Evolutionary conservation across 495 filamentous ascomycete genomes (phyloP).

Genomic region (Patellaria atrata): DNA sequence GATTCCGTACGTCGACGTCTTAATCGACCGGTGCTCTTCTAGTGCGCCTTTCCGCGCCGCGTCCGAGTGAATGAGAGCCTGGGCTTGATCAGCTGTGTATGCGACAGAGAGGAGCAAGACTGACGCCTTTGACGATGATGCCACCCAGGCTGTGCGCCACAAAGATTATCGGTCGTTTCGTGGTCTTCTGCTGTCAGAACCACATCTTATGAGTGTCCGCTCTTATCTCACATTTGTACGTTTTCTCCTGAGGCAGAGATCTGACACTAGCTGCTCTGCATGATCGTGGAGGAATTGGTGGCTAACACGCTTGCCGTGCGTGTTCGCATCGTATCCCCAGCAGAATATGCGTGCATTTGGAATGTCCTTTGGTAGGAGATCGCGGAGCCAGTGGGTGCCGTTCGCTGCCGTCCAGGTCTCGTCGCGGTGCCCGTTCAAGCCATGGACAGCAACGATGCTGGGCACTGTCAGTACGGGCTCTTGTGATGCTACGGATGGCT

Average conservation of each 20-base stretch:
- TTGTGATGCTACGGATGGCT: constrained; percentile 8
- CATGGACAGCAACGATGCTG: constrained; percentile 37
- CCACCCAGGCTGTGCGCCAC: constrained; percentile 20
- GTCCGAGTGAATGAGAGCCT: constrained; percentile 18
- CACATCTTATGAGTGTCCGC: constrained; percentile 7
- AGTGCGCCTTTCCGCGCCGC: constrained; percentile 13
- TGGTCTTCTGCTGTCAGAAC: constrained; percentile 8
- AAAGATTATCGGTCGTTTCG: constrained; percentile 18
- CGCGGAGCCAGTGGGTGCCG: constrained; percentile 34
- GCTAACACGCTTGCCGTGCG: constrained; percentile 17
- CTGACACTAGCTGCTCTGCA: constrained; percentile 23
- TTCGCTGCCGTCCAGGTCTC: constrained; percentile 35
- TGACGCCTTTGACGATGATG: constrained; percentile 14
- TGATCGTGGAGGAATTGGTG: constrained; percentile 20
- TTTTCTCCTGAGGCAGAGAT: constrained; percentile 21
- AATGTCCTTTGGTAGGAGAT: constrained; percentile 32
- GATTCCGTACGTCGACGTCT: constrained; percentile 13
- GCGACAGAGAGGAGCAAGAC: constrained; percentile 1
- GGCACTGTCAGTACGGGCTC: constrained; percentile 7
- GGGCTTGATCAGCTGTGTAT: constrained; percentile 3
- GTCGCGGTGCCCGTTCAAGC: constrained; percentile 32
- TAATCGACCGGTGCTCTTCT: constrained; percentile 14
- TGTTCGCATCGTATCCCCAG: constrained; percentile 37
- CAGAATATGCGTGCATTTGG: constrained; percentile 33
- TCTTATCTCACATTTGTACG: constrained; percentile 15